These are phyloP conservation scores for Aspergillus egyptiacus DNA, from an alignment of 495 filamentous ascomycete genomes.

Conservation along the genomic window DNA sequence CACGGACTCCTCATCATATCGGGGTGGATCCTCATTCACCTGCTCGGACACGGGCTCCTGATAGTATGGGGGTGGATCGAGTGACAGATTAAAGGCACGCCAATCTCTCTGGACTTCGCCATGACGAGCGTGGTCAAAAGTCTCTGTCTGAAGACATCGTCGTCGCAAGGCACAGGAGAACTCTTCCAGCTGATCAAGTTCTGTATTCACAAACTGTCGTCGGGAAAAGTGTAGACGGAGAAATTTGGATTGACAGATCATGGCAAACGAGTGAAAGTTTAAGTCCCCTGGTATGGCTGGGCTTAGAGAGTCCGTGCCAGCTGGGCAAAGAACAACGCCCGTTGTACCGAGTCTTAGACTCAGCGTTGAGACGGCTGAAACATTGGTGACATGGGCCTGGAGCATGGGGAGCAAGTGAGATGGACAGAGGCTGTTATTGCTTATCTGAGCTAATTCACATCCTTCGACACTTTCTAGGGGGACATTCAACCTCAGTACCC, in stretches of 20 bases:
- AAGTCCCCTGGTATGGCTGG: conserved; percentile 13
- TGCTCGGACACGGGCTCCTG: conserved; percentile 17
- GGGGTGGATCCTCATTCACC: conserved; percentile 15
- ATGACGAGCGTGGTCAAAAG: conserved; percentile 17
- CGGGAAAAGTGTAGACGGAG: conserved; percentile 19
- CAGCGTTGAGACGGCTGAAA: conserved; percentile 20
- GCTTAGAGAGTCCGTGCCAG: conserved; percentile 15
- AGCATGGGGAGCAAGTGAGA: conserved; percentile 14
- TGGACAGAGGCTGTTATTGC: conserved; percentile 18
- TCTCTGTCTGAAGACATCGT: conserved; percentile 15
- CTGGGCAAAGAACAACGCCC: conserved; percentile 22
- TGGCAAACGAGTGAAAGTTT: conserved; percentile 19
- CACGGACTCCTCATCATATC: conserved; percentile 13
- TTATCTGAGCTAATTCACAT: conserved; percentile 16
- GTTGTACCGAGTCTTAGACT: conserved; percentile 16
- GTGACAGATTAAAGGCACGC: conserved; percentile 17
- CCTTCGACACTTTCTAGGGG: conserved; percentile 15
- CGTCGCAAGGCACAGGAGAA: conserved; percentile 15
- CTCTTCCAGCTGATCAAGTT: conserved; percentile 13
- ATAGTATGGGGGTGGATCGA: conserved; percentile 20
- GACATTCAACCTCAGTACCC: conserved; percentile 17
- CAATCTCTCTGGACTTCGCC: conserved; percentile 18
- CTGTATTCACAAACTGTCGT: conserved; percentile 20
- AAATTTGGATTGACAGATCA: conserved; percentile 20
- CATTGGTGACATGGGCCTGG: conserved; percentile 15